These are phyloP conservation scores for Ambrosia hybrid DNA, from an alignment of 140 eudicot genomes.

Conservation along the genomic window DNA sequence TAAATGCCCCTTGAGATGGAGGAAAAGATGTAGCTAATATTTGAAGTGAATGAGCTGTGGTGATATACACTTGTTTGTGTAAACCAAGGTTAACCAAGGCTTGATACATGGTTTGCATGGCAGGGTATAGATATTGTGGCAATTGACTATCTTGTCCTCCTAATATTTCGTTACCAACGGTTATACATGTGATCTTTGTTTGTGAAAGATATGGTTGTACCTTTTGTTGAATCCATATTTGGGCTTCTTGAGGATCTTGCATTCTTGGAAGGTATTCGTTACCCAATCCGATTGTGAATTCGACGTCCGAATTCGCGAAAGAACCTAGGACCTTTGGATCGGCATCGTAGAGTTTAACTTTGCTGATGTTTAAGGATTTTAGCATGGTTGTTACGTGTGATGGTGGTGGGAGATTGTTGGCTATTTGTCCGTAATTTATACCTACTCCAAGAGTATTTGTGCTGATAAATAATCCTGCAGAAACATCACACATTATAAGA, in stretches of 20 bases:
- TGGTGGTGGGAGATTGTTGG: conserved; percentile 80
- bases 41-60: conserved; percentile 85
- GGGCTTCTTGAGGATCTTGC: conserved; percentile 77
- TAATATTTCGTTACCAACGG: conserved; percentile 80
- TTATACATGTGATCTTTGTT: conserved; percentile 74
- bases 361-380: conserved; percentile 56
- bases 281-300: conserved; percentile 80
- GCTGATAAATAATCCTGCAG: conserved; percentile 40
- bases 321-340: conserved; percentile 76
- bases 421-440: conserved; percentile 92
- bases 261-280: conserved; percentile 70
- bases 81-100: conserved; percentile 71
- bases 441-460: conserved; percentile 64
- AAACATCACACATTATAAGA: not conserved
- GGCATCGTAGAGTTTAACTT: conserved; percentile 93
- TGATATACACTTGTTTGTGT: conserved; percentile 57
- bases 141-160: conserved; percentile 49
- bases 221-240: conserved; percentile 70
- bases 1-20: conserved; percentile 79
- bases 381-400: conserved; percentile 63
- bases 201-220: conserved; percentile 69
- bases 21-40: conserved; percentile 73
- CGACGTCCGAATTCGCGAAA: conserved; percentile 65
- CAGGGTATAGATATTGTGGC: conserved; percentile 61
- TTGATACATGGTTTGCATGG: conserved; percentile 64